Base-by-base conservation (phyloP, 495 filamentous ascomycete species). In the Talaromyces thailandensis region DNA sequence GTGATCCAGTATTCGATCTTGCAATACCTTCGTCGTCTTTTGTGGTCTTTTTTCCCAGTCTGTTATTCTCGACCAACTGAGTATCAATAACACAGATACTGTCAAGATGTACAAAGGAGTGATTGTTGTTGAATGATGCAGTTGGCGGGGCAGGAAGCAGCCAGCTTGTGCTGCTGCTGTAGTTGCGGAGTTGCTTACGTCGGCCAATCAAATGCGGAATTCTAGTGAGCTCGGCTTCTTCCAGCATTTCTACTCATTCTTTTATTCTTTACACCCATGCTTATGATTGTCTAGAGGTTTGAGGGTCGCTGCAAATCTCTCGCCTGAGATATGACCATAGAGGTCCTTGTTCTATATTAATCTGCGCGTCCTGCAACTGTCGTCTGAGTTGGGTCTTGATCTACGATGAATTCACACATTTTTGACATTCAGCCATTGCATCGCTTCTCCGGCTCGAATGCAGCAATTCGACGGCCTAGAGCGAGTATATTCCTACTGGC, bases 391-490 rank as follows among this genome's bases (percentile, higher is more conserved):
- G 51, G 18, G 25, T 25, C 7, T 53, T n/a, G 16, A 61, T 14
- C 18, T n/a, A 53, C 50, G 11, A 80, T 81, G 77, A 69, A 70
- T 58, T 68, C 65, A 18, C 65, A 56, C 26, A 50, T 62, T 45
- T 91, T 90, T 65, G 71, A 85, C 29, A 84, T 90, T 51, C 83
- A 88, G 62, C 86, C 87, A 11, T 68, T 86, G 43, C 67, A 76
- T 63, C 82, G 83, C 43, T 89, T 90, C 65, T 72, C 67, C 32
- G 84, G 83, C 60, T 76, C 81, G 53, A 84, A 78, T 68, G 82
- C 85, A 40, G 75, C 84, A 11, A 86, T 91, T 62, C 84, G 86
- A 65, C 79, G 88, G 63, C 88, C 88, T 16, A 88, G 79, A 76
- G 88, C 88, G 72, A 56, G 77, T 70, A 31, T 8, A 9, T 31